These are phyloP conservation scores for Cladorrhinum sp. DNA, from an alignment of 2,329 filamentous ascomycete species.

Conservation along the genomic window DNA sequence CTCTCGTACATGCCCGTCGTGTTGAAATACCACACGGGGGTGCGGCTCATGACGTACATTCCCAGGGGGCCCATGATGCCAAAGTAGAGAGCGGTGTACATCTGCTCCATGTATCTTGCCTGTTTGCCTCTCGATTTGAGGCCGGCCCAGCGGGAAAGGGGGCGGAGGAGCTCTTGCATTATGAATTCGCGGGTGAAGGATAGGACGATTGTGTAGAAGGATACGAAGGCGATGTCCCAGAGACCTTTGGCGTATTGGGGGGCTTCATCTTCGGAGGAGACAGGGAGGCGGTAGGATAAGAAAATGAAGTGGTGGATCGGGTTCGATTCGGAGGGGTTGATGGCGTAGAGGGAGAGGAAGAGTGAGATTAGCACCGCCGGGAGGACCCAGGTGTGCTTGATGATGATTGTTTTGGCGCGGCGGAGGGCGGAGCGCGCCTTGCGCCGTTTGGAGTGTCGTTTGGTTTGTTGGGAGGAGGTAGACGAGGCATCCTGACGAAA, in stretches of 20 bases:
- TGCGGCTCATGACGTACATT: slow-evolving; percentile 84
- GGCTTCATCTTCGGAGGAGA: slow-evolving; percentile 41
- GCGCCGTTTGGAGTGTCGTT: slow-evolving; percentile 52
- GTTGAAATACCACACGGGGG: slow-evolving; percentile 96
- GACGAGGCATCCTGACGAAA: slow-evolving; percentile 25
- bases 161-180: slow-evolving; percentile 85
- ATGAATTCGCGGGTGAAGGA: slow-evolving; percentile 93
- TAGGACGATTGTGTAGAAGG: slow-evolving; percentile 84
- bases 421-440: slow-evolving; percentile 53
- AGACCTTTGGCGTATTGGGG: slow-evolving; percentile 83
- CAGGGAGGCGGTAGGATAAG: slow-evolving; percentile 77
- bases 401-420: slow-evolving; percentile 48
- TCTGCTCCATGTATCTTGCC: slow-evolving; percentile 91
- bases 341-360: slow-evolving; percentile 65
- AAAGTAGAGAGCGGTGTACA: slow-evolving; percentile 93
- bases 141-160: slow-evolving; percentile 66
- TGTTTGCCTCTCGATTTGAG: slow-evolving; percentile 75
- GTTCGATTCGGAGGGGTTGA: slow-evolving; percentile 76
- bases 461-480: slow-evolving; percentile 31
- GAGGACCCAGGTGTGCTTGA: slow-evolving; percentile 60
- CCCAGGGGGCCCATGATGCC: slow-evolving; percentile 76
- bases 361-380: slow-evolving; percentile 66
- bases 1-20: slow-evolving; percentile 84
- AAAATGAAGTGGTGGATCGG: slow-evolving; percentile 79
- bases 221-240: slow-evolving; percentile 81